phyloP scores from a whole-genome alignment of 352 stramenopile genomes.

The Globisporangium acanthophoron region DNA sequence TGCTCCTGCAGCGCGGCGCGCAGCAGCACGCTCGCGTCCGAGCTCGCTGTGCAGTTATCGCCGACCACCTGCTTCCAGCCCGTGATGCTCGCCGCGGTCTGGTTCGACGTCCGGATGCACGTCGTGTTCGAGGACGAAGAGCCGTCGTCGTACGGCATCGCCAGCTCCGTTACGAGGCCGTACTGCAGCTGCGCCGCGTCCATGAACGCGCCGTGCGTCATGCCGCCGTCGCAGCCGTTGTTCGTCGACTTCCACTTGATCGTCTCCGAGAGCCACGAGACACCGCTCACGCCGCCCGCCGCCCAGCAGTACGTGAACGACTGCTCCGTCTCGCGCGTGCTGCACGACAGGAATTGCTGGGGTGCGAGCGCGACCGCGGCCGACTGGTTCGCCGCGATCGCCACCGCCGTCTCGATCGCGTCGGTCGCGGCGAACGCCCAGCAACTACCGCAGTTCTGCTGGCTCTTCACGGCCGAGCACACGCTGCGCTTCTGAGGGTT shows the following conservation, averaged over 20 bases:
- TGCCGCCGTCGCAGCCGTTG: conserved; percentile 71
- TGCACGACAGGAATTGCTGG: conserved; percentile 76
- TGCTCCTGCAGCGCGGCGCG: conserved; percentile 48
- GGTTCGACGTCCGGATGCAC: conserved; percentile 23
- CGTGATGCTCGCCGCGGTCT: conserved; percentile 66
- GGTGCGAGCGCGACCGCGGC: conserved; percentile 60
- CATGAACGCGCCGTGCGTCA: conserved; percentile 78
- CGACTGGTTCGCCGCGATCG: conserved; percentile 51
- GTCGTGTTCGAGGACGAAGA: conserved; percentile 7
- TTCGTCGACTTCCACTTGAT: conserved; percentile 79
- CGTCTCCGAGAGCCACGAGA: conserved; percentile 46
- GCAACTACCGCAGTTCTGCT: conserved; percentile 78
- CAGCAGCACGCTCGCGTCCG: conserved; percentile 45
- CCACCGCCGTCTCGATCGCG: conserved; percentile 72
- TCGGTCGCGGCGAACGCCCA: conserved; percentile 76
- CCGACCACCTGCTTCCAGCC: conserved; percentile 65
- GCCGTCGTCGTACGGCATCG: conserved; percentile 55
- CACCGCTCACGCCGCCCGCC: conserved; percentile 24
- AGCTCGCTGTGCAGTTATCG: conserved; percentile 44
- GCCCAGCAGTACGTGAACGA: conserved; percentile 80
- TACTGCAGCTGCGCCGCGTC: conserved; percentile 55
- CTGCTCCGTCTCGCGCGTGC: conserved; percentile 52
- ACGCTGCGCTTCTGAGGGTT: conserved; percentile 64
- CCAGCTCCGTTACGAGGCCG: conserved; percentile 62
- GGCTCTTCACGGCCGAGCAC: conserved; percentile 74